phyloP scores from a whole-genome alignment of 2,329 filamentous ascomycete species.

The Didymosphaeria variabile region DNA sequence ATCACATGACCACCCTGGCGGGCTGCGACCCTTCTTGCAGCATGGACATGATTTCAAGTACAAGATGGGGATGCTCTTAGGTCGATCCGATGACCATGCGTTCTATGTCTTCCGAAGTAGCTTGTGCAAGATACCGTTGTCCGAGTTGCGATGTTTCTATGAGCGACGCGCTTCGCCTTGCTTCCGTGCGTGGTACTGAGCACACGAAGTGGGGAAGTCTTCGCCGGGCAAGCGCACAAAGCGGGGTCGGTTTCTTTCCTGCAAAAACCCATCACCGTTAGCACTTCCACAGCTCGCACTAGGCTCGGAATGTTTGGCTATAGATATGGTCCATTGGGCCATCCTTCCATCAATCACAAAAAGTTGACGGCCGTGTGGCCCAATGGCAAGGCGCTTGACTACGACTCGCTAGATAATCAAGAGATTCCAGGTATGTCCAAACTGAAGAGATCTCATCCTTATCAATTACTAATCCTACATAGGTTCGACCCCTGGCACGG shows the following conservation, averaged over 20 bases:
- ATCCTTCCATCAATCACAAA: background rate
- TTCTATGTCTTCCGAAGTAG: no score
- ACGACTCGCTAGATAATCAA: constrained; percentile 45
- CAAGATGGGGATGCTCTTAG: background rate
- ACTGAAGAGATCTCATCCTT: no score
- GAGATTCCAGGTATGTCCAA: constrained; percentile 15
- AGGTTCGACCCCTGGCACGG: constrained; percentile 15
- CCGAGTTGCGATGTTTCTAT: no score
- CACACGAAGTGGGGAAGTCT: background rate
- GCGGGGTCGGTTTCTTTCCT: background rate
- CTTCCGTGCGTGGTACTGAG: background rate
- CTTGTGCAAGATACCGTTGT: no score
- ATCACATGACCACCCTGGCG: background rate
- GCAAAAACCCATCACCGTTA: no score
- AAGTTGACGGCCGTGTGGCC: constrained; percentile 50
- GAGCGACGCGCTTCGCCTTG: no score
- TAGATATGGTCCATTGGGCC: background rate
- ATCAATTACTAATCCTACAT: no score
- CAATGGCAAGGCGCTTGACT: constrained; percentile 68
- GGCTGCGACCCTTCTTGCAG: background rate
- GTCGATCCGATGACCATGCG: no score
- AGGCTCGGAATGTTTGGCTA: no score
- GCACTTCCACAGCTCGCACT: no score
- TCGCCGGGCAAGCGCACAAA: background rate
- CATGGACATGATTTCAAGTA: background rate